Percentiles rank a stretch among this genome's conserved stretches.
Conservation (phyloP, 208 protist species). For the Polymyxa betae region DNA sequence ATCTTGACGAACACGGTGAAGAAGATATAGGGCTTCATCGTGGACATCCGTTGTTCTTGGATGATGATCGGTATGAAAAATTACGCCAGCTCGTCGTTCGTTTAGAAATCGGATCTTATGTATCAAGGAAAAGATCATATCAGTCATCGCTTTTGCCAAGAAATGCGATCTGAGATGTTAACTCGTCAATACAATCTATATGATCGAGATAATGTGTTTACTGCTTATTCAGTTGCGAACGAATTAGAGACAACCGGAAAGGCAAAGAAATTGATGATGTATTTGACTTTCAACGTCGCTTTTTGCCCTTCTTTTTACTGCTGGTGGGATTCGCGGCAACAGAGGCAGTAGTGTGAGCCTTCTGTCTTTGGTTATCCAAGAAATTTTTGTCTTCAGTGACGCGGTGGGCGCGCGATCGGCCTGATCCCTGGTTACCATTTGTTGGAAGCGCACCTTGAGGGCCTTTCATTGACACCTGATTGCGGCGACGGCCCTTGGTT, state of each 20-base stretch:
- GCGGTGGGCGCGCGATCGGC: slow-evolving; percentile 1
- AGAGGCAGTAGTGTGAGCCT: neutral
- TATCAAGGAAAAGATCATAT: slow-evolving; percentile 41
- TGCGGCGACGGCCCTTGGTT: slow-evolving; percentile 31
- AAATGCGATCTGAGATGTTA: too few species aligned
- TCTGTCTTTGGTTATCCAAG: slow-evolving; percentile 29
- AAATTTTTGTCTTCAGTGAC: slow-evolving; percentile 16
- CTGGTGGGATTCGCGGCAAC: neutral
- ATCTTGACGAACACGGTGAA: slow-evolving; percentile 43
- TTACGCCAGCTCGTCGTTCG: neutral
- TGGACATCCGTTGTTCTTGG: neutral
- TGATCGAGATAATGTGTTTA: too few species aligned
- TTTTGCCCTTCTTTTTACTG: neutral
- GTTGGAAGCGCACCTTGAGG: slow-evolving; percentile 2
- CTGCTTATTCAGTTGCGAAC: too few species aligned
- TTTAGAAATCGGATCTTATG: slow-evolving; percentile 38
- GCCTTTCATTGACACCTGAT: neutral
- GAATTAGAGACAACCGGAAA: too few species aligned
- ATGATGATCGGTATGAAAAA: neutral
- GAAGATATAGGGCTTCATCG: neutral
- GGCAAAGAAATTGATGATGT: too few species aligned
- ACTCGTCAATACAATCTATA: too few species aligned
- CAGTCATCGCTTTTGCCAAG: too few species aligned
- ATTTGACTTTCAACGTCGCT: too few species aligned
- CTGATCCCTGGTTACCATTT: neutral